Evolutionary conservation across 164 flowering plant species (phyloP).

Genomic region (Vitis rotundifolia): DNA sequence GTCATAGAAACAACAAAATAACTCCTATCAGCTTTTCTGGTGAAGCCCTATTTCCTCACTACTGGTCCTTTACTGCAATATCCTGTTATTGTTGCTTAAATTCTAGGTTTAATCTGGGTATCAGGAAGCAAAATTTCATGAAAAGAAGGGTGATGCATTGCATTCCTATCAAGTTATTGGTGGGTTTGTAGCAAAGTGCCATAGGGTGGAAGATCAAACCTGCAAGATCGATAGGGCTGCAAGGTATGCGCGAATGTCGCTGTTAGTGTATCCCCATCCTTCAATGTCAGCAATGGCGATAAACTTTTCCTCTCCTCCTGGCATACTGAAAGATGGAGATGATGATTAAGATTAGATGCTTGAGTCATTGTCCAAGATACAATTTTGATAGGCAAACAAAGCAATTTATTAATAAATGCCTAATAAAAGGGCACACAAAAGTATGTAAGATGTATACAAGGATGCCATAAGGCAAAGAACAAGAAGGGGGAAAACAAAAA

Average conservation of each 20-base stretch:
- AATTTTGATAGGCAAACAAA: too few species aligned
- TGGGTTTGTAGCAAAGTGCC: too few species aligned
- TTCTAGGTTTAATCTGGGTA: too few species aligned
- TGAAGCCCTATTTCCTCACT: neutral
- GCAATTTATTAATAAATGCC: too few species aligned
- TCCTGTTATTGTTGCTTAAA: neutral
- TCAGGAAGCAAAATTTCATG: too few species aligned
- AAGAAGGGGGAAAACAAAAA: too few species aligned
- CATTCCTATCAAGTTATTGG: too few species aligned
- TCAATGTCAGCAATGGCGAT: constrained; percentile 59
- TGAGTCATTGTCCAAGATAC: neutral
- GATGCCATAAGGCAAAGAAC: too few species aligned
- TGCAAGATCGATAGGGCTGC: constrained; percentile 72
- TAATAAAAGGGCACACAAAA: too few species aligned
- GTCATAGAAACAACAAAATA: constrained; percentile 10
- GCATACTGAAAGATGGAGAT: constrained; percentile 50
- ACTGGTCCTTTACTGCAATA: neutral
- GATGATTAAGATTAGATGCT: neutral
- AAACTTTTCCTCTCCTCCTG: constrained; percentile 79
- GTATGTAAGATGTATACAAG: too few species aligned
- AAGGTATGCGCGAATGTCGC: constrained; percentile 73
- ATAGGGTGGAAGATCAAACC: constrained; percentile 35
- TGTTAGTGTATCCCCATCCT: constrained; percentile 82
- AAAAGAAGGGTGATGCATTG: too few species aligned
- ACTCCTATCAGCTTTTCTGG: neutral